Percentiles rank a stretch among this genome's conserved stretches.
Evolutionary conservation across 495 filamentous ascomycete species (phyloP).

Genomic region (Penicillium bialowiezense): DNA sequence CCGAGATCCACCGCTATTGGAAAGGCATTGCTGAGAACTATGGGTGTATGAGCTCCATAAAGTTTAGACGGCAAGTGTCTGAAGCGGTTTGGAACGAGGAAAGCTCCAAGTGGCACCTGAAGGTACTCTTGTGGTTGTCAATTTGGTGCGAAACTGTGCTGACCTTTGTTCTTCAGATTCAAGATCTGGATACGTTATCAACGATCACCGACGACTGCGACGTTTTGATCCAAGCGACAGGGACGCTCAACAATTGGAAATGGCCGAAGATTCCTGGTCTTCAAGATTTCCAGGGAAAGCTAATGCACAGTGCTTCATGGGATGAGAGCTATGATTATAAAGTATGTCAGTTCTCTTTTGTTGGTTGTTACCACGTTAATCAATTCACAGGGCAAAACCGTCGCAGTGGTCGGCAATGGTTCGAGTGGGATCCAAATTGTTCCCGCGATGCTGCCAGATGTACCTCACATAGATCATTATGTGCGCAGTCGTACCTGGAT

Average conservation of each 20-base stretch:
- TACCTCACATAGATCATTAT: constrained; percentile 46
- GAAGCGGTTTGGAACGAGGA: constrained; percentile 40
- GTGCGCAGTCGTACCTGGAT: constrained; percentile 45
- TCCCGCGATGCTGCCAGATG: constrained; percentile 54
- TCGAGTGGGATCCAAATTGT: constrained; percentile 57
- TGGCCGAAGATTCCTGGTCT: constrained; percentile 57
- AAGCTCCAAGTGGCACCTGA: constrained; percentile 46
- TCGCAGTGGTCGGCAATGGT: constrained; percentile 55
- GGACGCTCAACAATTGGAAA: constrained; percentile 53
- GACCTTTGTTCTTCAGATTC: constrained; percentile 21
- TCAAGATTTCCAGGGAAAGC: constrained; percentile 50
- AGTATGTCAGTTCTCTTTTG: constrained; percentile 14
- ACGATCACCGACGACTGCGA: constrained; percentile 47
- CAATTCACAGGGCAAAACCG: constrained; percentile 36
- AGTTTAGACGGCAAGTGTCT: constrained; percentile 35
- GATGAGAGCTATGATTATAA: constrained; percentile 36
- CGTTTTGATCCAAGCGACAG: constrained; percentile 55
- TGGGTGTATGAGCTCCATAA: constrained; percentile 37
- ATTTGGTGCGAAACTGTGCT: neutral
- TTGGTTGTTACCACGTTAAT: constrained; percentile 15
- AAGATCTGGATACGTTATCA: constrained; percentile 37
- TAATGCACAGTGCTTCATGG: constrained; percentile 56
- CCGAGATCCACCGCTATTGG: constrained; percentile 60
- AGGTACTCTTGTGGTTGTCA: constrained; percentile 16
- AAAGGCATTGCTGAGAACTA: constrained; percentile 42